Conservation (phyloP, 2,329 filamentous ascomycete species). For the Lachnellula occidentalis region DNA sequence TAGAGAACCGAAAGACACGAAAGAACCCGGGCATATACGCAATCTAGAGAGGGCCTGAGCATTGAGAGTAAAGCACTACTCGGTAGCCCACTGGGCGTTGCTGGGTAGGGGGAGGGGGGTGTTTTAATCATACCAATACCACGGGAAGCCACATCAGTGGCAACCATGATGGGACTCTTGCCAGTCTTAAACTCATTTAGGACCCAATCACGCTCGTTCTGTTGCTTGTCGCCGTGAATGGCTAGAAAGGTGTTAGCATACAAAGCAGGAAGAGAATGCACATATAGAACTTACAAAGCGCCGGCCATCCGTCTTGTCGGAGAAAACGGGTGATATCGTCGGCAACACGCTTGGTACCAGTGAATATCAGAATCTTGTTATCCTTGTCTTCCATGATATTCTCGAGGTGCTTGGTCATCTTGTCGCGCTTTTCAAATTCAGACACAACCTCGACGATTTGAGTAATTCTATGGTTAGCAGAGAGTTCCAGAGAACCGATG, state of each 20-base stretch:
- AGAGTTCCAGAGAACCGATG: slow-evolving; percentile 91
- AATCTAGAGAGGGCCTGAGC: slow-evolving; percentile 81
- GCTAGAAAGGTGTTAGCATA: slow-evolving; percentile 52
- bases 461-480: slow-evolving; percentile 95
- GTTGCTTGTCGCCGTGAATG: slow-evolving; percentile 98
- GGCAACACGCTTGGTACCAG: slow-evolving; percentile 87
- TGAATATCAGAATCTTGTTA: slow-evolving; percentile 96
- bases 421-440: slow-evolving; percentile 95
- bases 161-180: slow-evolving; percentile 99
- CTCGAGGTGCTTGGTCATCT: slow-evolving; percentile 96
- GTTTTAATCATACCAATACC: slow-evolving; percentile 97
- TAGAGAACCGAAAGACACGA: slow-evolving; percentile 78
- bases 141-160: slow-evolving; percentile 98
- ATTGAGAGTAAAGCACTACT: slow-evolving; percentile 85
- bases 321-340: slow-evolving; percentile 98
- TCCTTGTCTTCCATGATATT: slow-evolving; percentile 95
- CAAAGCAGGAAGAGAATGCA: slow-evolving; percentile 40
- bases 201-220: slow-evolving; percentile 99
- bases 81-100: slow-evolving; percentile 53
- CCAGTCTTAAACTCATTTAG: slow-evolving; percentile 99
- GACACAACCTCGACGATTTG: slow-evolving; percentile 95
- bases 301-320: slow-evolving; percentile 96
- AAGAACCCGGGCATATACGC: slow-evolving; percentile 87
- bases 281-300: slow-evolving; percentile 69
- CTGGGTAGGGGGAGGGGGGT: slow-evolving; percentile 41